Evolutionary conservation across 164 flowering plant species (phyloP).

Genomic region (Platanus orientalis): DNA sequence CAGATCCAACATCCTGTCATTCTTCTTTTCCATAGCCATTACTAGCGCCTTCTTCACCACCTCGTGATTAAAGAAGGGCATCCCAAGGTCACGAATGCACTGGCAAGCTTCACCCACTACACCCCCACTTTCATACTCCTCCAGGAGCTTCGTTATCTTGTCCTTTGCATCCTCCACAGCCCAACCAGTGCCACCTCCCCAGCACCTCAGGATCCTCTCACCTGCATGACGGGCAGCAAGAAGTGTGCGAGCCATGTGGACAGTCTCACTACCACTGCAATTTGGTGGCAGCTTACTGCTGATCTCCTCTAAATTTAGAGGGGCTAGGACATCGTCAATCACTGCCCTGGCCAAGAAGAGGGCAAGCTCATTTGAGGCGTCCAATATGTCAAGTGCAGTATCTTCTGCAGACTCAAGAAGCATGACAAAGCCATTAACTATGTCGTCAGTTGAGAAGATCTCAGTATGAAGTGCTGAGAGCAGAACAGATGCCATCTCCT

Average conservation of each 20-base stretch:
- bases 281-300: slow-evolving; percentile 53
- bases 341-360: slow-evolving; percentile 92
- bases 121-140: slow-evolving; percentile 95
- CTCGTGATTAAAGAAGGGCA: slow-evolving; percentile 98
- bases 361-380: slow-evolving; percentile 92
- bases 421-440: slow-evolving; percentile 81
- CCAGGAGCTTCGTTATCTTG: slow-evolving; percentile 82
- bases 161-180: slow-evolving; percentile 99
- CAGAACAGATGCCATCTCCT: slow-evolving; percentile 95
- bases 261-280: slow-evolving; percentile 83
- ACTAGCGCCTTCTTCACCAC: slow-evolving; percentile 94
- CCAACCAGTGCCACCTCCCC: slow-evolving; percentile 99
- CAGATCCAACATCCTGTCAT: slow-evolving; percentile 78
- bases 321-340: slow-evolving; percentile 90
- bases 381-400: slow-evolving; percentile 86
- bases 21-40: slow-evolving; percentile 99
- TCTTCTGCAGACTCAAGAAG: slow-evolving; percentile 96
- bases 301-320: slow-evolving; percentile 84
- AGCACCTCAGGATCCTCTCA: slow-evolving; percentile 91
- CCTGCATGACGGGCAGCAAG: slow-evolving; percentile 94
- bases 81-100: slow-evolving; percentile 91
- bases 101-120: slow-evolving; percentile 84
- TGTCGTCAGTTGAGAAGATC: slow-evolving; percentile 86
- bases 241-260: slow-evolving; percentile 70
- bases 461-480: slow-evolving; percentile 88